Evolutionary conservation across 2,329 filamentous ascomycete genomes (phyloP), one percentile per base, ranked within the genome.

Genomic region (Neonectria sp.): DNA sequence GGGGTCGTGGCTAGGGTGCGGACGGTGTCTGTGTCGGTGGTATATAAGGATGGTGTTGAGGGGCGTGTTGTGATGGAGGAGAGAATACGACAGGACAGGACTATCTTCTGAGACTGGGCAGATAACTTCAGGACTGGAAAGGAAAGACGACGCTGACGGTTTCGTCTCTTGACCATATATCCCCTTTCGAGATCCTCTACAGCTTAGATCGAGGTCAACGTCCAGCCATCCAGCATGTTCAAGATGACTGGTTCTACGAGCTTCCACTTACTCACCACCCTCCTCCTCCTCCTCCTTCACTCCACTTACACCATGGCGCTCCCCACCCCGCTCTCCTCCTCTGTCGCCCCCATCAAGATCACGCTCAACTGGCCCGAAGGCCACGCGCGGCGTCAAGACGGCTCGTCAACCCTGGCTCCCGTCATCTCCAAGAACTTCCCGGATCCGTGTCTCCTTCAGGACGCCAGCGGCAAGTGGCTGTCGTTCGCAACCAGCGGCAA

Each of bases 401-500:
- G 51, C n/a, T 46, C 40, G n/a, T 12, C 40, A 11, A 45, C 48
- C 7, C 40, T 61, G 27, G 56, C 63, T 6, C 68, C 75, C 15
- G 43, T 43, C 24, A 70, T 76, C 21, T 37, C 67, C 53, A 52
- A 69, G 33, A 83, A 89, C 78, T 90, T 90, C 73, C 82, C 88
- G 13, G 87, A 90, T 69, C 88, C 88, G 8, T 78, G 82, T 13
- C 82, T 91, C 55, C 73, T 90, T 55, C 76, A 85, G 71, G 82
- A 79, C 40, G 62, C 78, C 4, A 81, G 86, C 68, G 85, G 82
- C 8, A 81, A 78, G 2, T 91, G 86, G 83, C 89, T 90, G 71
- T 86, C 89, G 8, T 91, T 90, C 75, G 88, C 84, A 4, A 90
- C 87, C 2, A 85, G 84, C 55, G 82, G 82, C 58, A 84, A 84